phyloP scores from a whole-genome alignment of 257 asterid species.

The Phtheirospermum japonicum region DNA sequence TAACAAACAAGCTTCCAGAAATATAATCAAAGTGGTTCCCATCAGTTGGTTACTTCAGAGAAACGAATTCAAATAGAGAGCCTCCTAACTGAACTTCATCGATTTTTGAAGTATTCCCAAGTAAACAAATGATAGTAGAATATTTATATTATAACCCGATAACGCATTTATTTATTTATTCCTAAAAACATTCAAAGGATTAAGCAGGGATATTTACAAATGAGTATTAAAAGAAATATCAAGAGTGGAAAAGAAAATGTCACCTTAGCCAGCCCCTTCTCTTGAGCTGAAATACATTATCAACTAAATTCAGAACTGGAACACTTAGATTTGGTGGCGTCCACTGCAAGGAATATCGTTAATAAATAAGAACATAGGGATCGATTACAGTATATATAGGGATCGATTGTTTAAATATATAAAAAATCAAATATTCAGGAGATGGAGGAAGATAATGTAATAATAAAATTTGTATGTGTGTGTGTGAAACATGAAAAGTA shows the following conservation, averaged over 20 bases:
- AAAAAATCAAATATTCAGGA: no score
- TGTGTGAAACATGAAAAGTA: slow-evolving; percentile 20
- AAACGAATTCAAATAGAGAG: not conserved
- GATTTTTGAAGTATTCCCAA: not conserved
- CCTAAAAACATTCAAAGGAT: not conserved
- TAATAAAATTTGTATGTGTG: no score
- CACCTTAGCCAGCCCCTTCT: slow-evolving; percentile 99
- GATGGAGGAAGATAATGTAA: no score
- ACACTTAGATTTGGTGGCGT: slow-evolving; percentile 89
- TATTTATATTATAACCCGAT: slow-evolving; percentile 22
- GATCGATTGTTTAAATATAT: no score
- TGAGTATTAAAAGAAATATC: slow-evolving; percentile 11
- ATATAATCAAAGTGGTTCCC: slow-evolving; percentile 12
- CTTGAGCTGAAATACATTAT: slow-evolving; percentile 90
- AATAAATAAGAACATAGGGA: slow-evolving; percentile 18
- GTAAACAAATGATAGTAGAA: not conserved
- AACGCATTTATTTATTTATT: slow-evolving; percentile 12
- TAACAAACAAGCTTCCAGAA: slow-evolving; percentile 17
- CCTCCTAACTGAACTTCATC: not conserved
- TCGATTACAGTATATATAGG: no score
- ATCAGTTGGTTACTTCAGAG: slow-evolving; percentile 6
- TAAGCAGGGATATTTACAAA: no score
- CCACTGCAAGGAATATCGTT: slow-evolving; percentile 69
- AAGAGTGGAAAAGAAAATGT: slow-evolving; percentile 25
- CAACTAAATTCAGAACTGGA: slow-evolving; percentile 91